phyloP scores from a whole-genome alignment of 208 protist genomes.

The Trypanosoma theileri region DNA sequence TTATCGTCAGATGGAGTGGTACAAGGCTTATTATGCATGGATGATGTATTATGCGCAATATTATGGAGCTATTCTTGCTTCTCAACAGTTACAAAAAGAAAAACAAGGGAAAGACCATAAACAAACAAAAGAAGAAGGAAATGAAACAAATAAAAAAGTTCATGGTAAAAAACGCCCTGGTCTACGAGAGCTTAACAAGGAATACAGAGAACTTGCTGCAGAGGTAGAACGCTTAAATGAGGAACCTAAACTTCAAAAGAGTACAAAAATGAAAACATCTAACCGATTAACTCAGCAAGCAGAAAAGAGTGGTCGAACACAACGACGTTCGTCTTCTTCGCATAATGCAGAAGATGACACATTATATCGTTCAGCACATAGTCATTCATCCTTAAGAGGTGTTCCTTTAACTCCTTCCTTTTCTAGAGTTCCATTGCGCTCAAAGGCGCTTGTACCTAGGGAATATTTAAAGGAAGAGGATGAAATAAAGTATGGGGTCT shows the following conservation, averaged over 20 bases:
- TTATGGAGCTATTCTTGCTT: constrained; percentile 31
- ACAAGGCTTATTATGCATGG: constrained; percentile 61
- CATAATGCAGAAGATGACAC: constrained; percentile 18
- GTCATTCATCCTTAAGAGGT: constrained; percentile 14
- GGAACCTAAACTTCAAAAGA: neutral
- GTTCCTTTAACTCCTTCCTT: neutral
- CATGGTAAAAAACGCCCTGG: neutral
- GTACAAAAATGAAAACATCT: neutral
- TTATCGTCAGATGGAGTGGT: constrained; percentile 40
- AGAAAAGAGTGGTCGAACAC: neutral
- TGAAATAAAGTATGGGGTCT: neutral
- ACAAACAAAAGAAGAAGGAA: neutral
- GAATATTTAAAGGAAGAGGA: neutral
- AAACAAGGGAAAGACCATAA: constrained; percentile 1
- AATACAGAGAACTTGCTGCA: constrained; percentile 16
- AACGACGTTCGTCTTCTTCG: neutral
- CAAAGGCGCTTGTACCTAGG: neutral
- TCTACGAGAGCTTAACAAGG: constrained; percentile 13
- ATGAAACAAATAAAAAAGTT: neutral
- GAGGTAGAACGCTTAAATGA: constrained; percentile 25
- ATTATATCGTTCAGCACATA: constrained; percentile 22
- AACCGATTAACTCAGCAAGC: neutral
- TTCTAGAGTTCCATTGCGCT: neutral
- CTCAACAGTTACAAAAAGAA: constrained; percentile 20
- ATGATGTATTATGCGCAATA: constrained; percentile 68